A percentile compares a stretch with the other conserved stretches of the same genome.
phyloP scores from a whole-genome alignment of 176 grass and related monocot species.

The Bonia amplexicaulis region DNA sequence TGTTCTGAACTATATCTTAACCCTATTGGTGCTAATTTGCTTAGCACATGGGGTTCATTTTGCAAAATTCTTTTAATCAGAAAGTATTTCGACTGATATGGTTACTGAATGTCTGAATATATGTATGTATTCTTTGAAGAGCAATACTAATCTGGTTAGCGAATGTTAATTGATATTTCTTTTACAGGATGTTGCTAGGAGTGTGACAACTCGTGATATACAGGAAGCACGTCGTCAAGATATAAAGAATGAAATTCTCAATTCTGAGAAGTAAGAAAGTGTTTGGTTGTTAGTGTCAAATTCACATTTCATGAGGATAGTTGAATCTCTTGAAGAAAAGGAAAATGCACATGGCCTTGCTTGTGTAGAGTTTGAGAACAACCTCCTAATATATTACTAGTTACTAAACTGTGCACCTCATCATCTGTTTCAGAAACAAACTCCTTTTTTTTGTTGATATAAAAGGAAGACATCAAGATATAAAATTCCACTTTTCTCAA shows the following conservation, averaged over 20 bases:
- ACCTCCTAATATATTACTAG: neutral
- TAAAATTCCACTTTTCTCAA: neutral
- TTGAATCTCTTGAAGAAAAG: no score
- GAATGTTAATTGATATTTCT: neutral
- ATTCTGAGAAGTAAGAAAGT: constrained; percentile 73
- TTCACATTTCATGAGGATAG: no score
- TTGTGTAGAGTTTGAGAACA: neutral
- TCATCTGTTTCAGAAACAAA: neutral
- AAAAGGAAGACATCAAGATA: neutral
- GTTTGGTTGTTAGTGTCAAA: no score
- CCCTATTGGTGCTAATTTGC: neutral
- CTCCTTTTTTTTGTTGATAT: neutral
- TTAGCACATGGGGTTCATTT: neutral
- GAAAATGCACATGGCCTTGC: constrained; percentile 5
- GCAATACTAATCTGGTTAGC: neutral
- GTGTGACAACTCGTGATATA: constrained; percentile 82
- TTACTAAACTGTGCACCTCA: neutral
- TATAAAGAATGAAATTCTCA: constrained; percentile 97
- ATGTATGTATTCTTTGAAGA: neutral
- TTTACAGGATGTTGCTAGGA: constrained; percentile 84
- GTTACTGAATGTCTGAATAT: neutral
- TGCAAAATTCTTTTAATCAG: neutral
- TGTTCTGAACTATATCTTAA: neutral
- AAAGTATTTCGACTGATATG: neutral
- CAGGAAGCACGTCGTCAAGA: constrained; percentile 89